Percentiles rank a stretch among this genome's conserved stretches.
These are phyloP conservation scores for Alternaria sp. DNA, from an alignment of 2,329 filamentous ascomycete species.

Conservation along the genomic window DNA sequence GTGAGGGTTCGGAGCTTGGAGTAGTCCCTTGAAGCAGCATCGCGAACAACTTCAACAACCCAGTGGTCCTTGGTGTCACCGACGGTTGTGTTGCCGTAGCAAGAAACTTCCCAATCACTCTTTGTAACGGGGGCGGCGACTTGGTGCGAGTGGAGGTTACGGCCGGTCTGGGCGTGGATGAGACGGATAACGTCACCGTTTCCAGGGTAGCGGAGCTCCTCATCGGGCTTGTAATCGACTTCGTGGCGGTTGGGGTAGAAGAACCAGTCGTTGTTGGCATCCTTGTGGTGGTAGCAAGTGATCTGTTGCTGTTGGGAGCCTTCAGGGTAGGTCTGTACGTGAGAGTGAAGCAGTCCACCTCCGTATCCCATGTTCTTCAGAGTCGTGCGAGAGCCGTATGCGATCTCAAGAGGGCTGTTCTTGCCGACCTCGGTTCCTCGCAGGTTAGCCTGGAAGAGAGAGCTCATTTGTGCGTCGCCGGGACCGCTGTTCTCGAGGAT, in stretches of 20 bases:
- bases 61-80: constrained; percentile 99
- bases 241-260: constrained; percentile 92
- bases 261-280: constrained; percentile 99
- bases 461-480: constrained; percentile 99
- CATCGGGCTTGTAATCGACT: constrained; percentile 72
- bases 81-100: constrained; percentile 92
- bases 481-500: constrained; percentile 93
- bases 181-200: constrained; percentile 82
- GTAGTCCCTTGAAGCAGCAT: constrained; percentile 85
- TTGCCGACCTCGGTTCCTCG: constrained; percentile 92
- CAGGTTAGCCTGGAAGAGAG: constrained; percentile 96
- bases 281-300: constrained; percentile 99
- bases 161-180: constrained; percentile 93
- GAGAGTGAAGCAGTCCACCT: constrained; percentile 92
- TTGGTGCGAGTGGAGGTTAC: constrained; percentile 94
- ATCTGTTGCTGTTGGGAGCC: constrained; percentile 95
- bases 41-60: constrained; percentile 88
- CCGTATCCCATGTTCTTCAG: constrained; percentile 99
- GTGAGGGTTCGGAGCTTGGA: constrained; percentile 89
- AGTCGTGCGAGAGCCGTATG: constrained; percentile 85
- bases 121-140: constrained; percentile 90
- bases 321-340: constrained; percentile 94
- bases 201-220: constrained; percentile 74
- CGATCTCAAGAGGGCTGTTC: constrained; percentile 91
- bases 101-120: constrained; percentile 89